These are phyloP conservation scores for Auricularia auricula-judae DNA, from an alignment of 768 basidiomycete genomes.

Conservation along the genomic window DNA sequence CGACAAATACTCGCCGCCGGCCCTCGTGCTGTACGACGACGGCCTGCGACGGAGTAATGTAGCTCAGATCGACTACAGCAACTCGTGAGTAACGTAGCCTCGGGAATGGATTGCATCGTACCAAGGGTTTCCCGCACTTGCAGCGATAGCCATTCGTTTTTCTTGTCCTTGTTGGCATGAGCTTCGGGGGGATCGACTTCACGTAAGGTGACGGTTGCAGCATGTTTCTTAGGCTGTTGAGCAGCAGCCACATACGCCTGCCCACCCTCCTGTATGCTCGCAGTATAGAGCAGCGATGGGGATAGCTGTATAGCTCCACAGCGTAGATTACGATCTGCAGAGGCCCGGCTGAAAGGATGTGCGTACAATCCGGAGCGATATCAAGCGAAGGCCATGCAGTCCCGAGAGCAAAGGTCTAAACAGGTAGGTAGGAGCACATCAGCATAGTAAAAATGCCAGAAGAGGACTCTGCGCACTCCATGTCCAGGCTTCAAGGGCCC, in stretches of 20 bases:
- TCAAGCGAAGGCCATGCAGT: constrained; percentile 69
- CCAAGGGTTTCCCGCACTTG: constrained; percentile 59
- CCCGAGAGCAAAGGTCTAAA: constrained; percentile 56
- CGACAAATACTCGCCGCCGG: constrained; percentile 39
- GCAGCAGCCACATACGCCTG: constrained; percentile 36
- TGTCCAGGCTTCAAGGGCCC: constrained; percentile 7
- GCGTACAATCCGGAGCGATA: constrained; percentile 44
- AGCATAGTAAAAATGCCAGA: not conserved
- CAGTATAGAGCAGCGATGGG: constrained; percentile 49
- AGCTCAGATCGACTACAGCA: constrained; percentile 56
- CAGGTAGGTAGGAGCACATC: not conserved
- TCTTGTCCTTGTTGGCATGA: constrained; percentile 20
- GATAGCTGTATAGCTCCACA: constrained; percentile 46
- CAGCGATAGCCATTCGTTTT: constrained; percentile 53
- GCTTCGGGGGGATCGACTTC: constrained; percentile 26
- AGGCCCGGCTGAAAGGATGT: constrained; percentile 5
- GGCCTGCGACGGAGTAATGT: constrained; percentile 48
- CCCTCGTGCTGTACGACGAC: constrained; percentile 59
- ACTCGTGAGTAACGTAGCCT: not conserved
- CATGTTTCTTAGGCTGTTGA: constrained; percentile 30
- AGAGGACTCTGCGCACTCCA: not conserved
- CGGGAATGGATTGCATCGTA: constrained; percentile 22
- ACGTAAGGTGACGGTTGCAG: constrained; percentile 38
- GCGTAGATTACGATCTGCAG: constrained; percentile 1
- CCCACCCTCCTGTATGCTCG: constrained; percentile 38